Base-by-base conservation (phyloP, 2,329 filamentous ascomycete genomes). In the Talaromyces sp. region DNA sequence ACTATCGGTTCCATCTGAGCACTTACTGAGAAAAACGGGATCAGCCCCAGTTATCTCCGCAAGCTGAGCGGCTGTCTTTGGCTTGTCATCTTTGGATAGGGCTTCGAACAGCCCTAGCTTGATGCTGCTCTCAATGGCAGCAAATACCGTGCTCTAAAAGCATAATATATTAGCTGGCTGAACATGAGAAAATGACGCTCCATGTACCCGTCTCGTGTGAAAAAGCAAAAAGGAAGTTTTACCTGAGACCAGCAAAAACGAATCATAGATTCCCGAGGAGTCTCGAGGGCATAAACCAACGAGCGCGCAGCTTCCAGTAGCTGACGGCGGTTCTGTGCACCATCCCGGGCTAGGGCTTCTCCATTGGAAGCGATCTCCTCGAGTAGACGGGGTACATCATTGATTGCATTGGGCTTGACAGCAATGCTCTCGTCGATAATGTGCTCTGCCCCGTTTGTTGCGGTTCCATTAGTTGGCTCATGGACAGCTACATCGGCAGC, bases 241-340 rank as follows among this genome's bases (percentile, higher is more conserved):
- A 69, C 67, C 58, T 70, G 60, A 46, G 68, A 60, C 70, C 69
- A 71, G 49, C 66, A 68, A 52, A 62, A 60, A 27, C 66, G 62
- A 21, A 72, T 64, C 63, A 72, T 68, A 6, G 69, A 62, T 57
- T 72, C 70, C 11, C 66, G 65, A 2, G 70, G 70, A 13, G 68
- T 72, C 51, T 72, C 70, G 51, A 71, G 60, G 9, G 66, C 67
- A 54, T 66, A 61, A 9, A 68, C 62, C 6, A 72, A 57, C 4
- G 68, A 63, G n/a, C 68, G 67, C 10, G 66, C 68, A n/a, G 63
- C 54, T n/a, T 70, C 67, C 24, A 72, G 53, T 1, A 71, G 62
- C 24, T 65, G 64, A 32, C 68, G 50, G 8, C 69, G 66, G 11
- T 64, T 63, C 4, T 62, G 32, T 13, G 50, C 10, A 29, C 67